These are phyloP conservation scores for Penicillium sp. DNA, from an alignment of 2,329 filamentous ascomycete genomes.

Conservation along the genomic window DNA sequence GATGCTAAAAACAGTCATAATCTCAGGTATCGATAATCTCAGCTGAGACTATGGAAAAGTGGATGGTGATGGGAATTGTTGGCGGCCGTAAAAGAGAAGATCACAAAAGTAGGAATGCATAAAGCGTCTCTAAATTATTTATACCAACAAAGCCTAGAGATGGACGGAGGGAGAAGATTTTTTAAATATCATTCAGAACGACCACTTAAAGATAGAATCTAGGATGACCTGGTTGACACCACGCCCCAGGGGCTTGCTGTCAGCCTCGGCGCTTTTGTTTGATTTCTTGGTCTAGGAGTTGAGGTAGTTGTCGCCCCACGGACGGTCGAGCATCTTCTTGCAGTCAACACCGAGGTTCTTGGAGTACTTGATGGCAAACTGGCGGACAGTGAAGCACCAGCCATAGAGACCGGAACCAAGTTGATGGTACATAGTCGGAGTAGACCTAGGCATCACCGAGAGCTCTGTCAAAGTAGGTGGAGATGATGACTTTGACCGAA, in stretches of 20 bases:
- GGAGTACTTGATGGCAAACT: conserved; percentile 92
- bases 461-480: conserved; percentile 94
- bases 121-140: too few relatives aligned
- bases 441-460: conserved; percentile 99
- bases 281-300: conserved; percentile 99
- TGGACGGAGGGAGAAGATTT: too few relatives aligned
- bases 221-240: conserved; percentile 99
- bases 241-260: conserved; percentile 90
- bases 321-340: conserved; percentile 99
- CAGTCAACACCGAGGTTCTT: conserved; percentile 99
- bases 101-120: too few relatives aligned
- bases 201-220: conserved; percentile 90
- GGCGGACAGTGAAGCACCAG: conserved; percentile 98
- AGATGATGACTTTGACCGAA: conserved; percentile 99
- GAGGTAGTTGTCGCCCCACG: conserved; percentile 99
- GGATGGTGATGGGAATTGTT: too few relatives aligned
- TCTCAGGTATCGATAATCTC: too few relatives aligned
- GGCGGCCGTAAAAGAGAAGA: too few relatives aligned
- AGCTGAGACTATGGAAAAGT: too few relatives aligned
- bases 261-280: conserved; percentile 77
- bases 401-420: conserved; percentile 99
- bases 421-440: conserved; percentile 94
- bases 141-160: too few relatives aligned
- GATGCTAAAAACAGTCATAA: too few relatives aligned
- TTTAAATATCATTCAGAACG: too few relatives aligned